phyloP scores from a whole-genome alignment of 2,329 filamentous ascomycete genomes.

The Fusarium siculi region DNA sequence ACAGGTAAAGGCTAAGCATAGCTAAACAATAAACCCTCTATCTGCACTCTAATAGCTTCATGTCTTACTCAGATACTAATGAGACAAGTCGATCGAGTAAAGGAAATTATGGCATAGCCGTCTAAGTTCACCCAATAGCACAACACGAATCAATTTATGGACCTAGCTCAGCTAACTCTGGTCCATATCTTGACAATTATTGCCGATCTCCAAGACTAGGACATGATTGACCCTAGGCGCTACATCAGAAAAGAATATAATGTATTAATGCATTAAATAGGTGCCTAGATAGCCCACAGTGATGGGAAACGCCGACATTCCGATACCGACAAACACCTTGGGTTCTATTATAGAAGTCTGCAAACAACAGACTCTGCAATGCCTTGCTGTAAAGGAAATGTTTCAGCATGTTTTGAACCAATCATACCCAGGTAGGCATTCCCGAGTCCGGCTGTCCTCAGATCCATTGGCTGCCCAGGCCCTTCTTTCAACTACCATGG shows the following conservation, averaged over 20 bases:
- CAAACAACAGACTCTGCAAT: neutral
- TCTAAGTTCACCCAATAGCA: conserved; percentile 29
- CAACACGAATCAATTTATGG: conserved; percentile 37
- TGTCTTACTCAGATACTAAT: neutral
- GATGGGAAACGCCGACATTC: no score
- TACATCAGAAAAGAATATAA: neutral
- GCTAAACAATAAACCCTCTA: neutral
- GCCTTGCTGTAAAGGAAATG: neutral
- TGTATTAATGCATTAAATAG: neutral
- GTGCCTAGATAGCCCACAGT: neutral
- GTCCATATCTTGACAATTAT: neutral
- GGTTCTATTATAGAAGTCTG: neutral
- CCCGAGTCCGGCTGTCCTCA: conserved; percentile 3
- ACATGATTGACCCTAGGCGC: neutral
- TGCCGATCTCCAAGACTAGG: conserved; percentile 11
- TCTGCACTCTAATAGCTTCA: neutral
- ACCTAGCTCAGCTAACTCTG: conserved; percentile 20
- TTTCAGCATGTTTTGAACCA: neutral
- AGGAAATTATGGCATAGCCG: neutral
- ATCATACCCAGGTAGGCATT: conserved; percentile 13
- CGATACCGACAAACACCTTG: neutral
- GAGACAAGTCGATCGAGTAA: neutral
- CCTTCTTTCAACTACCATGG: neutral
- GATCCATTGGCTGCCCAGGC: neutral
- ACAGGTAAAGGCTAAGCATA: neutral